Evolutionary conservation across 805 yeast genomes (phyloP).

Genomic region (Saturnispora hagleri): DNA sequence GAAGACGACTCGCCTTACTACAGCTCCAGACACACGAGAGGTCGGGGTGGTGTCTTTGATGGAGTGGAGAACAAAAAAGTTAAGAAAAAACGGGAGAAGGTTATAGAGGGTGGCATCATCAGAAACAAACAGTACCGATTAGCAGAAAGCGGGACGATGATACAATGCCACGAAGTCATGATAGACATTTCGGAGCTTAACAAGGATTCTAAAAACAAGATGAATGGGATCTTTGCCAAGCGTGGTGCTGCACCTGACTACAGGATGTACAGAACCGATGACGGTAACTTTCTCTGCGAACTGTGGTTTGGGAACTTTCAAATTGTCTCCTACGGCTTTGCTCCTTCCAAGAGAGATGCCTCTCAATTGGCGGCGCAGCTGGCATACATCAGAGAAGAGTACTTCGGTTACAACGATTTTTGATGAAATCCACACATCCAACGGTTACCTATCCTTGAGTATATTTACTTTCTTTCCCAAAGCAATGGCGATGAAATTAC

Average conservation of each 20-base stretch:
- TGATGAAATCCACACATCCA: not conserved
- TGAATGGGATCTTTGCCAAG: slow-evolving; percentile 10
- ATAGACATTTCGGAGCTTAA: slow-evolving; percentile 7
- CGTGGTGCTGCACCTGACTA: slow-evolving; percentile 10
- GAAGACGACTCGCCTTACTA: slow-evolving; percentile 3
- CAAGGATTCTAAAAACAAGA: slow-evolving; percentile 12
- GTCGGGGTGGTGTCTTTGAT: slow-evolving; percentile 13
- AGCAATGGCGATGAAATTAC: not conserved
- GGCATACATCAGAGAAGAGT: slow-evolving; percentile 12
- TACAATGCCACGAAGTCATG: slow-evolving; percentile 13
- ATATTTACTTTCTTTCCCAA: not conserved
- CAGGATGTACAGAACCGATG: slow-evolving; percentile 4
- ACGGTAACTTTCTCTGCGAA: slow-evolving; percentile 10
- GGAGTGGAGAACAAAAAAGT: slow-evolving; percentile 7
- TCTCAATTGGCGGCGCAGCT: slow-evolving; percentile 17
- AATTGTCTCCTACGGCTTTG: slow-evolving; percentile 14
- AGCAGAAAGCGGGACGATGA: not conserved
- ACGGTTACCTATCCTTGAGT: not conserved
- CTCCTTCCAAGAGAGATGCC: slow-evolving; percentile 9
- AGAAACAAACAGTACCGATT: slow-evolving; percentile 7
- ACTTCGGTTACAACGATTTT: slow-evolving; percentile 6
- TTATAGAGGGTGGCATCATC: slow-evolving; percentile 8
- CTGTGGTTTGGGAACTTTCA: slow-evolving; percentile 11
- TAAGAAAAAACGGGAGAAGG: not conserved
- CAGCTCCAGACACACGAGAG: slow-evolving; percentile 8